Base-by-base conservation (phyloP, 495 filamentous ascomycete species). In the Achaetomiella virescens region DNA sequence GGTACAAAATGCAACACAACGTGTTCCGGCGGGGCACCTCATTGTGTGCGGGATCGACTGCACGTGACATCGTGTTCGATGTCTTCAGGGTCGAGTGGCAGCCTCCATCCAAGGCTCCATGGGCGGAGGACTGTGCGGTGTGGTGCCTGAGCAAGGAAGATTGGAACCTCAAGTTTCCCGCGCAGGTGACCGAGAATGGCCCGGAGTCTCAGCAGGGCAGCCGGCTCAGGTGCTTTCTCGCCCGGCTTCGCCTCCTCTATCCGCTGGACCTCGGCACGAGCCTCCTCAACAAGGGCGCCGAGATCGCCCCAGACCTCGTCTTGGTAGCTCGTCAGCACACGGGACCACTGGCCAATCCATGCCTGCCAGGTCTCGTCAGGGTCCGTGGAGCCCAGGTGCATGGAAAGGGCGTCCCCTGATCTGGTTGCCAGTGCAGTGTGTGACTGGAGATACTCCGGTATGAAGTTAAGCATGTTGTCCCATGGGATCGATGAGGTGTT, bases 291-390 rank as follows among this genome's bases (percentile, higher is more conserved):
- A 37, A 85, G 72, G n/a, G 82, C 78, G 20, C 75, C 61, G 40
- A 89, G 66, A 58, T 84, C 84, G 56, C 87, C 88, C 88, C 88
- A 92, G 11, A 92, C 85, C 55, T 89, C 85, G 67, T 90, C 85
- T 31, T 83, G 78, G 62, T 90, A 90, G 31, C 73, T 71, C 36
- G 78, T 83, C 61, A 89, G 76, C 2, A 88, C 80, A 36, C 71
- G 69, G 11, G 81, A 70, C 87, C 86, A 86, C 46, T 85, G 75
- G 42, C 52, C 62, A 43, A 75, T 63, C 78, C 77, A 80, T 6
- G 72, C 53, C 41, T 72, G 63, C 47, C 69, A 73, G 25, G 71
- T 72, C 54, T 80, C 78, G 6, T 68, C 62, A 10, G 61, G 37
- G 50, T 70, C 57, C 0, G 60, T 57, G 12, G 66, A 63, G 2